Conservation (phyloP, 2,329 filamentous ascomycete genomes). For the Penicillium sclerotigenum region DNA sequence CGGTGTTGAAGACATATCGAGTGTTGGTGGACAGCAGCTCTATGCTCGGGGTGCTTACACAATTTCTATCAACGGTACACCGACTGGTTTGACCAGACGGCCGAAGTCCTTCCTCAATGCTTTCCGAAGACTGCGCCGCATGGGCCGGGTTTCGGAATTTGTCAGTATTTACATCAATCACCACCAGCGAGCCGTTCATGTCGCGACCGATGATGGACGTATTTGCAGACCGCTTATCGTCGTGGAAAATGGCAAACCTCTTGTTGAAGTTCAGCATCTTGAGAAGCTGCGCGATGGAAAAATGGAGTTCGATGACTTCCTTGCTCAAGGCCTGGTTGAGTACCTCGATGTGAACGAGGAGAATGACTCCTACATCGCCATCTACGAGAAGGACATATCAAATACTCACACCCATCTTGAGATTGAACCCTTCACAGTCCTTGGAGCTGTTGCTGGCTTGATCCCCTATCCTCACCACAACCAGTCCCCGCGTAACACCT, state of each 20-base stretch:
- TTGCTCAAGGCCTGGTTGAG: constrained; percentile 85
- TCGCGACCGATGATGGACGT: constrained; percentile 93
- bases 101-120: constrained; percentile 81
- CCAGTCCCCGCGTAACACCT: constrained; percentile 96
- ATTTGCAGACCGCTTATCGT: constrained; percentile 96
- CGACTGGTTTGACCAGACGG: constrained; percentile 78
- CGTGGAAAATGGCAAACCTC: constrained; percentile 81
- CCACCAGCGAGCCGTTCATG: constrained; percentile 86
- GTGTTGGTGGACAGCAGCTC: constrained; percentile 79
- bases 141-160: constrained; percentile 90
- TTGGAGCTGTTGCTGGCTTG: constrained; percentile 90
- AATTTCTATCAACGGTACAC: constrained; percentile 93
- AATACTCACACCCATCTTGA: constrained; percentile 87
- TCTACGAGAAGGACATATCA: constrained; percentile 81
- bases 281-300: constrained; percentile 77
- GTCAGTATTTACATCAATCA: constrained; percentile 95
- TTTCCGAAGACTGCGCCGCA: constrained; percentile 82
- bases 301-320: constrained; percentile 89
- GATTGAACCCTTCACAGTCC: constrained; percentile 95
- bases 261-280: constrained; percentile 74
- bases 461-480: constrained; percentile 99
- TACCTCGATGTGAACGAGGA: constrained; percentile 98
- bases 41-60: constrained; percentile 81
- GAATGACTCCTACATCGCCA: constrained; percentile 88
- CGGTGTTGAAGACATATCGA: constrained; percentile 77